phyloP scores from a whole-genome alignment of 805 yeast genomes.

The Candida fluviatilis region DNA sequence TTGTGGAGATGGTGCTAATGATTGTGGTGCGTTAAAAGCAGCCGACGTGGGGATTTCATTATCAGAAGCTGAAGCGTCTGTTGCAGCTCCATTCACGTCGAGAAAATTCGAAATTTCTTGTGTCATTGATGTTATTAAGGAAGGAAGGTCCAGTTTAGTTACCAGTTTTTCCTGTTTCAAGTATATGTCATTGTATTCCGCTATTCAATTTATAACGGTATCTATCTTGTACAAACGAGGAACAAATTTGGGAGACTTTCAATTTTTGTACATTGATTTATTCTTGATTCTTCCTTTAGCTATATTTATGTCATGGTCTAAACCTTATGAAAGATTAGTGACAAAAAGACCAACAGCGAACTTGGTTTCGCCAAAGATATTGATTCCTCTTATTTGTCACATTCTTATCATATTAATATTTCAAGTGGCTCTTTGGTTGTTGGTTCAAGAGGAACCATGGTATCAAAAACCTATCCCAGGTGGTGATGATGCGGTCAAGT shows the following conservation, averaged over 20 bases:
- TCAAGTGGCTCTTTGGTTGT: constrained; percentile 66
- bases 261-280: constrained; percentile 89
- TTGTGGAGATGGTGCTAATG: constrained; percentile 99
- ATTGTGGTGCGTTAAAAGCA: constrained; percentile 96
- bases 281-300: constrained; percentile 91
- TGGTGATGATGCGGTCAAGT: constrained; percentile 70
- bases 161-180: constrained; percentile 96
- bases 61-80: constrained; percentile 97
- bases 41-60: constrained; percentile 96
- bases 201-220: constrained; percentile 90
- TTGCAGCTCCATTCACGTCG: constrained; percentile 97
- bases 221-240: constrained; percentile 83
- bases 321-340: constrained; percentile 59
- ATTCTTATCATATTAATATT: constrained; percentile 59
- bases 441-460: constrained; percentile 63
- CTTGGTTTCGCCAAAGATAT: constrained; percentile 80
- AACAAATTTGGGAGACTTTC: constrained; percentile 93
- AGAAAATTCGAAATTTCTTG: constrained; percentile 87
- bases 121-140: constrained; percentile 84
- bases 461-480: constrained; percentile 75
- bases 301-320: constrained; percentile 96
- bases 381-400: constrained; percentile 78
- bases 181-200: constrained; percentile 95
- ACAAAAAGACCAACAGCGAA: constrained; percentile 90
- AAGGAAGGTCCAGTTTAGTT: constrained; percentile 92